Evolutionary conservation across 345 rosid species (phyloP).

Genomic region (Boechera stricta): DNA sequence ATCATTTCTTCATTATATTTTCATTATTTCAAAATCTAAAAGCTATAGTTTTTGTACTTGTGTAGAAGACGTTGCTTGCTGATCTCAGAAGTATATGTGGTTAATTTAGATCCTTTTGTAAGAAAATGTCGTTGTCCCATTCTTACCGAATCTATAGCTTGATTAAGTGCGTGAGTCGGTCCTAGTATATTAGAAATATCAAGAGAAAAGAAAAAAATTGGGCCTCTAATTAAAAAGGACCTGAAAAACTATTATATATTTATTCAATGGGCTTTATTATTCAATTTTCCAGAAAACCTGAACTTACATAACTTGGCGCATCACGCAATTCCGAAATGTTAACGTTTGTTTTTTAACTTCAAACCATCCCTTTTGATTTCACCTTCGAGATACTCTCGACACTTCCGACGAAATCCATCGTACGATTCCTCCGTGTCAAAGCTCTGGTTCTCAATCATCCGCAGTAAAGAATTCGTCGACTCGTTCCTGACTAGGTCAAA

Average conservation of each 20-base stretch:
- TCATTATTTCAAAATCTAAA: neutral
- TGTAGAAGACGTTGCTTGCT: neutral
- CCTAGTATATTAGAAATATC: neutral
- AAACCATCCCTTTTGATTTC: too few species aligned
- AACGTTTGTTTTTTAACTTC: too few species aligned
- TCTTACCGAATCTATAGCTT: neutral
- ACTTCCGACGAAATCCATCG: too few species aligned
- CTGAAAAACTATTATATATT: neutral
- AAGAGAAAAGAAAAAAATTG: neutral
- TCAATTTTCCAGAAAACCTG: neutral
- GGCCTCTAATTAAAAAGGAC: neutral
- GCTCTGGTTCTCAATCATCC: too few species aligned
- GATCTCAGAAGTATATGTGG: neutral
- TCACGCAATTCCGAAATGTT: neutral
- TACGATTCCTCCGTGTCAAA: too few species aligned
- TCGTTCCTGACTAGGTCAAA: too few species aligned
- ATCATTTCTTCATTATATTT: neutral
- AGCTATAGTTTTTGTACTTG: neutral
- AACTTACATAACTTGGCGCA: too few species aligned
- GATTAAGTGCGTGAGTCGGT: neutral
- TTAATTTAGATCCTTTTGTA: neutral
- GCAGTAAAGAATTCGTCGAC: too few species aligned
- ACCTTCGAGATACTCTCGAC: too few species aligned
- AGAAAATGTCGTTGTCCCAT: neutral
- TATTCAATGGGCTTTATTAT: neutral